A percentile compares a stretch with the other conserved stretches of the same genome.
Conservation (phyloP, 2,329 filamentous ascomycete genomes). For the Juglanconis sp. region DNA sequence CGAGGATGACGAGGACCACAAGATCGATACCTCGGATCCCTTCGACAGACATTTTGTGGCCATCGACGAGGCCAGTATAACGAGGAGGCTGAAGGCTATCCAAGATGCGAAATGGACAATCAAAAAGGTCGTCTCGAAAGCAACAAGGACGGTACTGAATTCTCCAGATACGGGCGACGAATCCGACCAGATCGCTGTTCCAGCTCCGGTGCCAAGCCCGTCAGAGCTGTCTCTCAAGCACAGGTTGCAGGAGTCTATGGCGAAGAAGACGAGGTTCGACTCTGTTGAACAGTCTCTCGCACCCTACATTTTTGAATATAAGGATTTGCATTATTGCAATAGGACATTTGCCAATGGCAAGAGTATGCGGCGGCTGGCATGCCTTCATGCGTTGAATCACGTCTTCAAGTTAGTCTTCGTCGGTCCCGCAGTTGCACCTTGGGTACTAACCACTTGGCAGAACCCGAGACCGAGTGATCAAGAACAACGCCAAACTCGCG, state of each 20-base stretch:
- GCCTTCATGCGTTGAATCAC: slow-evolving; percentile 86
- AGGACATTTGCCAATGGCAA: slow-evolving; percentile 67
- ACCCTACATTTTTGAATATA: slow-evolving; percentile 75
- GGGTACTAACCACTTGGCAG: slow-evolving; percentile 30
- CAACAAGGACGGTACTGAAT: slow-evolving; percentile 46
- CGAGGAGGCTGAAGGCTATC: slow-evolving; percentile 48
- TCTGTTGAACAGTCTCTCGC: slow-evolving; percentile 63
- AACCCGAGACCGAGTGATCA: slow-evolving; percentile 85
- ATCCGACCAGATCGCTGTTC: slow-evolving; percentile 29
- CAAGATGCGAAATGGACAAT: slow-evolving; percentile 50
- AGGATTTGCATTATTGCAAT: slow-evolving; percentile 74
- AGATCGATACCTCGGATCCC: slow-evolving; percentile 53
- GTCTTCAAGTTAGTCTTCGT: slow-evolving; percentile 68
- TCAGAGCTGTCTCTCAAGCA: slow-evolving; percentile 64
- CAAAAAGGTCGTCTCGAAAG: slow-evolving; percentile 43
- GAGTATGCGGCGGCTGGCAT: slow-evolving; percentile 67
- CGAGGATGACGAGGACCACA: slow-evolving; percentile 42
- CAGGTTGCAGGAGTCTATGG: slow-evolving; percentile 57
- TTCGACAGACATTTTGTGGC: slow-evolving; percentile 78
- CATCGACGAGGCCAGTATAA: slow-evolving; percentile 60
- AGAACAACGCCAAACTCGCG: slow-evolving; percentile 80
- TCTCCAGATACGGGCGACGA: slow-evolving; percentile 40
- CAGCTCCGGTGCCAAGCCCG: slow-evolving; percentile 35
- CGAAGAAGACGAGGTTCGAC: slow-evolving; percentile 55
- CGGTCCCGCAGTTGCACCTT: too few relatives aligned